Evolutionary conservation across 495 filamentous ascomycete species (phyloP).

Genomic region (Astrothelium macrocarpum): DNA sequence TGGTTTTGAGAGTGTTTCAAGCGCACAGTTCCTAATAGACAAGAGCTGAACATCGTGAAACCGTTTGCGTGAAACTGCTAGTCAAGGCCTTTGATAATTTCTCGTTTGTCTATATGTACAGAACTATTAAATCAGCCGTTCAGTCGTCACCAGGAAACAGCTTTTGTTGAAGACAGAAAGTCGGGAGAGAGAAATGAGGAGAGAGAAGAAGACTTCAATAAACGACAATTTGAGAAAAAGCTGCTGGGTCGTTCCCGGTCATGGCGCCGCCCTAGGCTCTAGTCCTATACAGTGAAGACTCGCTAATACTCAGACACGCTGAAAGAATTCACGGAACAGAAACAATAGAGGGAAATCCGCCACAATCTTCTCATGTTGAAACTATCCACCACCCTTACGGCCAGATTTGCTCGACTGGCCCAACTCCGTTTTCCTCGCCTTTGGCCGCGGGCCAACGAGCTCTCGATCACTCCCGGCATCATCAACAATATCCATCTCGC

Average conservation of each 20-base stretch:
- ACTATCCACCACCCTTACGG: neutral
- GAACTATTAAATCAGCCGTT: neutral
- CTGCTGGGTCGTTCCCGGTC: neutral
- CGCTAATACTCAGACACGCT: conserved; percentile 5
- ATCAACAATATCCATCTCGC: conserved; percentile 2
- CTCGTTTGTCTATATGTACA: conserved; percentile 1
- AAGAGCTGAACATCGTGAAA: too few relatives aligned
- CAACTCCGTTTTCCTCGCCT: conserved; percentile 5
- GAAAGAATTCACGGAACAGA: neutral
- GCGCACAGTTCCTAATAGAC: too few relatives aligned
- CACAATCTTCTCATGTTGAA: neutral
- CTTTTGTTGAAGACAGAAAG: neutral
- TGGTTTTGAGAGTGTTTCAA: too few relatives aligned
- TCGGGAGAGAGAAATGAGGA: neutral
- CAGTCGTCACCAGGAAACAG: neutral
- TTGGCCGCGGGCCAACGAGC: neutral
- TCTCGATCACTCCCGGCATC: conserved; percentile 1
- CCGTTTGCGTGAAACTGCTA: neutral
- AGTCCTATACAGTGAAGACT: neutral
- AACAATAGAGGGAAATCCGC: neutral
- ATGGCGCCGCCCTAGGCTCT: neutral
- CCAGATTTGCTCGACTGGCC: conserved; percentile 1
- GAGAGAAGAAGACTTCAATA: too few relatives aligned
- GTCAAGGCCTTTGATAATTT: neutral
- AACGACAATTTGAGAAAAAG: neutral